phyloP scores from a whole-genome alignment of 1,284 basidiomycete species.

The Microbotryomycetes sp. region DNA sequence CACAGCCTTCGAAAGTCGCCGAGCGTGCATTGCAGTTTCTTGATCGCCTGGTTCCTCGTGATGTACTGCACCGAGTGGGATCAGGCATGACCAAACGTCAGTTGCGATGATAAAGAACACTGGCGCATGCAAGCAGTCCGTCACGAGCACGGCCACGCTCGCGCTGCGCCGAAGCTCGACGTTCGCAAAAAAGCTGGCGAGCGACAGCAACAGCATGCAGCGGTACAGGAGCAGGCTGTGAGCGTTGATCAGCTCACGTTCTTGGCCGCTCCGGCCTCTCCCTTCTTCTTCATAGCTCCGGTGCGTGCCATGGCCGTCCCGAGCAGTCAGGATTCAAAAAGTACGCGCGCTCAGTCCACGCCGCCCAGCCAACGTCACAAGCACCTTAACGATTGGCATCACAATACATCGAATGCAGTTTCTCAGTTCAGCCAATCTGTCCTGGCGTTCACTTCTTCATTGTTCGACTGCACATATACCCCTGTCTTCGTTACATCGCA shows the following conservation, averaged over 20 bases:
- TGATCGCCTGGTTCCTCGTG: constrained; percentile 69
- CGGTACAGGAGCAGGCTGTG: not conserved
- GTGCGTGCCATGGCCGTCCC: constrained; percentile 10
- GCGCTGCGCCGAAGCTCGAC: not conserved
- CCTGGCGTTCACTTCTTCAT: too few relatives aligned
- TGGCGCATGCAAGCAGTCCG: not conserved
- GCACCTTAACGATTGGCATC: too few relatives aligned
- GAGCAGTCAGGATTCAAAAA: too few relatives aligned
- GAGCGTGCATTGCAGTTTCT: constrained; percentile 81
- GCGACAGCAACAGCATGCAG: not conserved
- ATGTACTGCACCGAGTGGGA: constrained; percentile 37
- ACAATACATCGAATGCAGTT: too few relatives aligned
- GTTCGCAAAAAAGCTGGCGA: not conserved
- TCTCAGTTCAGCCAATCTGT: too few relatives aligned
- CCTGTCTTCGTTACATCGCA: too few relatives aligned
- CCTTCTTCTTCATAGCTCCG: constrained; percentile 37
- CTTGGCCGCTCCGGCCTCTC: constrained; percentile 58
- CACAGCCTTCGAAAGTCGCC: constrained; percentile 96
- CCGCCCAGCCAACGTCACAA: too few relatives aligned
- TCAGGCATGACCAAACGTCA: not conserved
- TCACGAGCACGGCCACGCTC: not conserved
- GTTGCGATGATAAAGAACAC: not conserved
- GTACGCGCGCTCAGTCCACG: too few relatives aligned
- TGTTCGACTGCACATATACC: too few relatives aligned
- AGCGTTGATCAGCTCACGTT: constrained; percentile 44